phyloP scores from a whole-genome alignment of 805 yeast species.

The Yamadazyma phyllophila region DNA sequence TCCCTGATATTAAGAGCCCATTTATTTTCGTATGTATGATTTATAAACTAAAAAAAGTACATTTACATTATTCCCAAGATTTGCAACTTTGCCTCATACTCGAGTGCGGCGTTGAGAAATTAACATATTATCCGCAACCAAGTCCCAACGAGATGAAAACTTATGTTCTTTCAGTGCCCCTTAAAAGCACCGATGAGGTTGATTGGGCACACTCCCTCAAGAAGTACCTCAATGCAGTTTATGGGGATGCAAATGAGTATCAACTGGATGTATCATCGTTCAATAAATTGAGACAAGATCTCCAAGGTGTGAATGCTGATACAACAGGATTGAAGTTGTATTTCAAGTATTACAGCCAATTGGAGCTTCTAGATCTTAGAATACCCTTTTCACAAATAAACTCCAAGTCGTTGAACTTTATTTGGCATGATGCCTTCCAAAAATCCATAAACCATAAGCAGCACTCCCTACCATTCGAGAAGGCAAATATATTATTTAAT shows the following conservation, averaged over 20 bases:
- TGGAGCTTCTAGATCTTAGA: conserved; percentile 76
- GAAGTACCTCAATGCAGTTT: conserved; percentile 54
- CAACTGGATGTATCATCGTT: conserved; percentile 53
- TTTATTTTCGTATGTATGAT: too few relatives aligned
- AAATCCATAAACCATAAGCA: conserved; percentile 54
- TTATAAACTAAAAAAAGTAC: too few relatives aligned
- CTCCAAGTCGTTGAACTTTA: conserved; percentile 52
- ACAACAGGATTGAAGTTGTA: conserved; percentile 50
- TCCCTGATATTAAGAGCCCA: not conserved
- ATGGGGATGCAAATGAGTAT: conserved; percentile 62
- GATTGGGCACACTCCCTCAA: conserved; percentile 68
- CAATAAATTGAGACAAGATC: conserved; percentile 58
- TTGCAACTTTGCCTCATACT: not conserved
- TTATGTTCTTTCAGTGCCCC: conserved; percentile 22
- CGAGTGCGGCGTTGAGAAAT: not conserved
- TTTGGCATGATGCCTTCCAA: conserved; percentile 78
- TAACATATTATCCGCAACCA: not conserved
- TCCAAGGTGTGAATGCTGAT: conserved; percentile 48
- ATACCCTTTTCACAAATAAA: conserved; percentile 59
- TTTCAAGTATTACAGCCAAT: conserved; percentile 72
- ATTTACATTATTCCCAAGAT: too few relatives aligned
- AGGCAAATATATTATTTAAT: conserved; percentile 80
- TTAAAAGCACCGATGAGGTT: conserved; percentile 51
- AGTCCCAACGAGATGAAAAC: conserved; percentile 21
- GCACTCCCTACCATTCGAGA: conserved; percentile 81